Evolutionary conservation across 2,329 filamentous ascomycete genomes (phyloP), one percentile per base, ranked within the genome.

Genomic region (Chaetomium strumarium): DNA sequence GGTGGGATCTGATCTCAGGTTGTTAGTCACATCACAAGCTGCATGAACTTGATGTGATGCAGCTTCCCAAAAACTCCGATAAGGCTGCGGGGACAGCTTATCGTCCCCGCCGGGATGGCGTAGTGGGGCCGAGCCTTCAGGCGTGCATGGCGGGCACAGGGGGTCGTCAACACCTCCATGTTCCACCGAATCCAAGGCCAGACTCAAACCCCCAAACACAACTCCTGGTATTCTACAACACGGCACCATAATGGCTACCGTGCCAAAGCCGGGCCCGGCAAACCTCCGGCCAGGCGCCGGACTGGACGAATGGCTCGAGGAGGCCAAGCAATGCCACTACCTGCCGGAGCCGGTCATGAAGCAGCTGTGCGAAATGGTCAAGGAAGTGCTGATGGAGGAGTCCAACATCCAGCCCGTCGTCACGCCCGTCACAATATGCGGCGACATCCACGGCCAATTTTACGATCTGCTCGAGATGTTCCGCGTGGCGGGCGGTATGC

Each of bases 351-450:
- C 85, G 57, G 90, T 95, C 66, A 99, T 99, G 93, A 99, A 99
- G 78, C 88, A 95, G 70, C 80, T 99, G 45, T 99, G 93, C 70
- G 93, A 99, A 75, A 95, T 95, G 68, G 93, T 97, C 56, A 99
- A 99, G 76, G 93, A 97, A 73, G 95, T 90, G 60, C 79, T 99
- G 64, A 99, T 99, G 93, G 93, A 99, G 78, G 93, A 99, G 74
- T 96, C 91, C 60, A 99, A 99, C 69, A 97, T 99, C 55, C 93
- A 97, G 69, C 93, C 93, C n/a, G 92, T 99, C 17, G 84, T 87
- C 49, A 96, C 93, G 0, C 93, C 93, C 7, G 93, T 99, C 58
- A 99, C 93, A 5, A 87, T 99, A 58, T 97, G 93, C 66, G 93
- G 93, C 67, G 93, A 99, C 68, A 97, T 99, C 58, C 93, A 99